phyloP scores from a whole-genome alignment of 176 grass and related monocot species.

The Ensete ventricosum region DNA sequence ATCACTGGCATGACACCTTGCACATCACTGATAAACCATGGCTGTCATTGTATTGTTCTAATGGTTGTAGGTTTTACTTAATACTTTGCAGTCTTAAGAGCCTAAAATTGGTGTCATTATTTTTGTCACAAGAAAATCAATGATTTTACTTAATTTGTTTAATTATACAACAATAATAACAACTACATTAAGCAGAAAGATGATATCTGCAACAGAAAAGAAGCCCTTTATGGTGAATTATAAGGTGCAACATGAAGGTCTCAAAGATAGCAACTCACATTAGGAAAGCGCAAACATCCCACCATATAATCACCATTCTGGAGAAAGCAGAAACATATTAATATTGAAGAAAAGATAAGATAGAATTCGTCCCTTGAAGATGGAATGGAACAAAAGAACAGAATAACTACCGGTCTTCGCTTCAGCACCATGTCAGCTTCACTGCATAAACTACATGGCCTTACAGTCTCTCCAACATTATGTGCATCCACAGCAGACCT shows the following conservation, averaged over 20 bases:
- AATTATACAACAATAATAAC: not conserved
- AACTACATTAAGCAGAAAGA: too few species aligned
- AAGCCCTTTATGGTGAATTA: not conserved
- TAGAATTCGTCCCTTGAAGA: not conserved
- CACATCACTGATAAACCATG: too few species aligned
- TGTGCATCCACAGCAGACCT: conserved; percentile 45
- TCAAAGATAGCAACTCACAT: conserved; percentile 33
- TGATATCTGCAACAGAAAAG: not conserved
- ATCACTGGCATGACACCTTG: too few species aligned
- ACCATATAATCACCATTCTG: conserved; percentile 84
- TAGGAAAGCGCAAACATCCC: conserved; percentile 54
- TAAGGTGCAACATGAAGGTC: not conserved
- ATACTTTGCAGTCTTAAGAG: not conserved
- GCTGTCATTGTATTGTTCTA: too few species aligned
- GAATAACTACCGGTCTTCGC: conserved; percentile 38
- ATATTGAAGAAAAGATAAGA: conserved; percentile 2
- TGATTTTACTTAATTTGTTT: not conserved
- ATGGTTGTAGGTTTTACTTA: too few species aligned
- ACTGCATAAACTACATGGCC: conserved; percentile 54
- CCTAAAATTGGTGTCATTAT: too few species aligned
- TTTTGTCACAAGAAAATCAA: not conserved
- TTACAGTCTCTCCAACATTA: conserved; percentile 48
- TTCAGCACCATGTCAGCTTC: conserved; percentile 82
- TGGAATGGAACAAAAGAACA: conserved; percentile 24
- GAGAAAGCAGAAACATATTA: conserved; percentile 5